phyloP scores from a whole-genome alignment of 805 yeast species.

The Yarrowia divulgata region DNA sequence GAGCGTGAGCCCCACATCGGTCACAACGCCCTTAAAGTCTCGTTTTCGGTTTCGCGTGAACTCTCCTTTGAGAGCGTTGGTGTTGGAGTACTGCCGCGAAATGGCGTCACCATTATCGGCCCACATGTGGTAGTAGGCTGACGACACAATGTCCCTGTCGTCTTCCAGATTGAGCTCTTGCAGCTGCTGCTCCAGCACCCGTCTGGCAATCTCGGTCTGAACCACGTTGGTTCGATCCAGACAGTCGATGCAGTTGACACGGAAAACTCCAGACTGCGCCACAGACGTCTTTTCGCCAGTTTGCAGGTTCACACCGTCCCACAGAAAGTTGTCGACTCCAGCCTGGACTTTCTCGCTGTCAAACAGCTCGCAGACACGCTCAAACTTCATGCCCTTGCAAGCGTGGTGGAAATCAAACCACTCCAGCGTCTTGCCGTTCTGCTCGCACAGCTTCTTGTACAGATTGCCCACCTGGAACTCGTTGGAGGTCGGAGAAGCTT shows the following conservation, averaged over 20 bases:
- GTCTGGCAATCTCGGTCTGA: conserved; percentile 51
- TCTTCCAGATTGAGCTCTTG: conserved; percentile 44
- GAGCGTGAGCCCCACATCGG: conserved; percentile 55
- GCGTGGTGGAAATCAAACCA: conserved; percentile 72
- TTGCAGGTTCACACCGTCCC: conserved; percentile 12
- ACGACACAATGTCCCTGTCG: conserved; percentile 44
- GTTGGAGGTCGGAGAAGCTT: conserved; percentile 47
- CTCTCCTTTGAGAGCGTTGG: conserved; percentile 62
- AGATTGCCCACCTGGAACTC: conserved; percentile 35
- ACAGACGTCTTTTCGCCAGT: neutral
- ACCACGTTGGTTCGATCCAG: conserved; percentile 67
- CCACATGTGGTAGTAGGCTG: conserved; percentile 56
- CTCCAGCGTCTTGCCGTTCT: conserved; percentile 43
- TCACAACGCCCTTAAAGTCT: conserved; percentile 54
- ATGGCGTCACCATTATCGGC: conserved; percentile 75
- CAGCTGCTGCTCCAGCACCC: conserved; percentile 41
- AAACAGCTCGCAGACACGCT: conserved; percentile 50
- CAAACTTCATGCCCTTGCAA: conserved; percentile 55
- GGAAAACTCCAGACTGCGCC: conserved; percentile 61
- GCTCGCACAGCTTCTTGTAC: conserved; percentile 13
- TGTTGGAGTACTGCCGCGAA: conserved; percentile 67
- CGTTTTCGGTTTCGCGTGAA: conserved; percentile 56
- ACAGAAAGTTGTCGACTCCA: conserved; percentile 16
- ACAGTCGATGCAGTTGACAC: conserved; percentile 70
- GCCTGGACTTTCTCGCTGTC: conserved; percentile 41